Evolutionary conservation across 257 asterid species (phyloP).

Genomic region (Nicotiana undulata): DNA sequence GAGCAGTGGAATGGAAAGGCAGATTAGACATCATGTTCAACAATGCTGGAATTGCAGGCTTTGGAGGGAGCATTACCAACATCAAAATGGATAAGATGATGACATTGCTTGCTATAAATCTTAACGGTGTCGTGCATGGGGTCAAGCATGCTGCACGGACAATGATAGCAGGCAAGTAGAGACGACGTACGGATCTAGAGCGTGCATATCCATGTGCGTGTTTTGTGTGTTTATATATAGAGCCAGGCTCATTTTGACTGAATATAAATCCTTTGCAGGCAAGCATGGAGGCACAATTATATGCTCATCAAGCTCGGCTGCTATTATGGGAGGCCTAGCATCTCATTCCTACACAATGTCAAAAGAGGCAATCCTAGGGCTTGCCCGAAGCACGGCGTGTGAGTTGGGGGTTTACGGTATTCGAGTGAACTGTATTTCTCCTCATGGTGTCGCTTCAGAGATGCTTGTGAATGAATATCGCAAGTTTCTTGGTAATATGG

Average conservation of each 20-base stretch:
- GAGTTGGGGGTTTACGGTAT: background rate
- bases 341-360: slow-evolving; percentile 5
- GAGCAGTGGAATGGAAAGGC: slow-evolving; percentile 5
- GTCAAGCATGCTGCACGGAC: slow-evolving; percentile 2
- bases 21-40: slow-evolving; percentile 5
- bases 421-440: background rate
- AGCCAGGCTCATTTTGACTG: background rate
- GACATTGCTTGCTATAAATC: background rate
- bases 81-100: background rate
- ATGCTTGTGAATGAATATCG: slow-evolving; percentile 2
- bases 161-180: background rate
- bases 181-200: background rate
- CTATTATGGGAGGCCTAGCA: background rate
- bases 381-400: slow-evolving; percentile 1
- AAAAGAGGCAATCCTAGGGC: slow-evolving; percentile 3
- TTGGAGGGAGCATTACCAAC: slow-evolving; percentile 7
- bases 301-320: slow-evolving; percentile 3
- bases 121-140: background rate
- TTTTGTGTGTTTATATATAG: too few relatives aligned
- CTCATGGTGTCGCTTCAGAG: slow-evolving; percentile 8
- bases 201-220: background rate
- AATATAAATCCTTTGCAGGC: background rate
- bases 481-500: slow-evolving; percentile 4
- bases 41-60: slow-evolving; percentile 8
- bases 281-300: background rate